phyloP scores from a whole-genome alignment of 805 yeast genomes.

The Starmerella gropengiesseri region DNA sequence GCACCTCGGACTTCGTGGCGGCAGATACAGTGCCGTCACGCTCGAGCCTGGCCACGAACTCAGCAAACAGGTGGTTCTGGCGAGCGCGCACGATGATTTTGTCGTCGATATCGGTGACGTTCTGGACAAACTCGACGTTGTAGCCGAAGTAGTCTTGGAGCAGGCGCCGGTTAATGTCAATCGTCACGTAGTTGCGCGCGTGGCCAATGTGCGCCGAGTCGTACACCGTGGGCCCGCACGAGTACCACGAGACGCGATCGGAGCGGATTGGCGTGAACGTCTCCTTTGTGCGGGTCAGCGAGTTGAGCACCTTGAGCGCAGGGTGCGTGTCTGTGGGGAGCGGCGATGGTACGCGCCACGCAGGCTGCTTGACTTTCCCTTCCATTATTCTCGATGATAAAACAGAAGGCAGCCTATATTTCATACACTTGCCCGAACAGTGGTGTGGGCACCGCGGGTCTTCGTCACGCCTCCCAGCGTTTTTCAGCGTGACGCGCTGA shows the following conservation, averaged over 20 bases:
- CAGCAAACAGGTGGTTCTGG: slow-evolving; percentile 68
- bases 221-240: slow-evolving; percentile 97
- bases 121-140: slow-evolving; percentile 78
- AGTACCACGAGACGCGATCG: slow-evolving; percentile 75
- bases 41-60: slow-evolving; percentile 35
- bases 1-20: slow-evolving; percentile 26
- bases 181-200: slow-evolving; percentile 91
- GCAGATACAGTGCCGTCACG: slow-evolving; percentile 31
- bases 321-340: slow-evolving; percentile 28
- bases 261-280: slow-evolving; percentile 61
- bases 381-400: slow-evolving; percentile 13
- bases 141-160: slow-evolving; percentile 87
- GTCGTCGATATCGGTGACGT: slow-evolving; percentile 97
- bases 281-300: slow-evolving; percentile 71
- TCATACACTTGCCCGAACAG: slow-evolving; percentile 10
- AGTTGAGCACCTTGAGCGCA: slow-evolving; percentile 59
- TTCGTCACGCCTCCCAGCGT: no score
- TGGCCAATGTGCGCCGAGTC: slow-evolving; percentile 97
- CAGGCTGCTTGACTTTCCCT: slow-evolving; percentile 36
- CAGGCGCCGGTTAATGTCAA: slow-evolving; percentile 84
- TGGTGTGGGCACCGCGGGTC: no score
- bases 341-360: slow-evolving; percentile 38
- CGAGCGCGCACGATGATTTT: slow-evolving; percentile 92
- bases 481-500: no score
- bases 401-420: slow-evolving; percentile 6